These are phyloP conservation scores for Laguncularia racemosa DNA, from an alignment of 345 rosid genomes.

Conservation along the genomic window DNA sequence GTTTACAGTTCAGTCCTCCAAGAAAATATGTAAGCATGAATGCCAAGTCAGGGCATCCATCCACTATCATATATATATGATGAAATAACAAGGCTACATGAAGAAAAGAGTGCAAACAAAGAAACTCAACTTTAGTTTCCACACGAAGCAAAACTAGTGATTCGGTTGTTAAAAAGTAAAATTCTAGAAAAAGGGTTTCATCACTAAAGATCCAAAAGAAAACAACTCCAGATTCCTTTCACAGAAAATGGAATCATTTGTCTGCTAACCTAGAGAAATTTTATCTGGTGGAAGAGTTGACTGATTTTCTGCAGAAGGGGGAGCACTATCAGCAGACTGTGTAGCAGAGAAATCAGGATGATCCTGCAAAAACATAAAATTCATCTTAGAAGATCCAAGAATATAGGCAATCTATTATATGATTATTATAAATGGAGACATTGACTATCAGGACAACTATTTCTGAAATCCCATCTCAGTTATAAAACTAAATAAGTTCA, in stretches of 20 bases:
- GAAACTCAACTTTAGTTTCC: too few relatives aligned
- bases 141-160: too few relatives aligned
- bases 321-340: not conserved
- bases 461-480: not conserved
- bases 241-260: constrained; percentile 1
- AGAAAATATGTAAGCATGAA: too few relatives aligned
- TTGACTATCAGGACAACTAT: not conserved
- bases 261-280: constrained; percentile 3
- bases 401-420: not conserved
- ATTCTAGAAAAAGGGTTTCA: too few relatives aligned
- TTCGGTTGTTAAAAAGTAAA: too few relatives aligned
- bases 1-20: too few relatives aligned
- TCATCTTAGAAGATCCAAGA: not conserved
- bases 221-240: not conserved
- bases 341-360: not conserved
- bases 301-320: not conserved
- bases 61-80: too few relatives aligned
- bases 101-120: too few relatives aligned
- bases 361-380: not conserved
- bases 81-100: too few relatives aligned
- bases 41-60: too few relatives aligned
- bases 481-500: not conserved
- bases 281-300: not conserved
- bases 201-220: not conserved
- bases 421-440: too few relatives aligned